Conservation (phyloP, 306 rosid species). For the Arachis hypogaea region DNA sequence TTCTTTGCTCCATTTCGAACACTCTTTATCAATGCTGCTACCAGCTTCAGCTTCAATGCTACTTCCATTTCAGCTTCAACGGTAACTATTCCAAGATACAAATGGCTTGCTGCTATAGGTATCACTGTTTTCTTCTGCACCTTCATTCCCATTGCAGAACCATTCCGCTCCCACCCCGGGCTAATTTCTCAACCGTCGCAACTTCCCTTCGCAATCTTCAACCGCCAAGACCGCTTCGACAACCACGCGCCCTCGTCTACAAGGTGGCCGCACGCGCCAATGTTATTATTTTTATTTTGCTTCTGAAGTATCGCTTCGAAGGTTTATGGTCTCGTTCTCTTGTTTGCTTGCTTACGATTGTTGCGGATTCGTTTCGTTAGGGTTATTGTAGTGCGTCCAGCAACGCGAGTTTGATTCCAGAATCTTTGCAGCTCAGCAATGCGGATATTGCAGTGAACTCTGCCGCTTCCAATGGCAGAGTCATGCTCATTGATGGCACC, state of each 20-base stretch:
- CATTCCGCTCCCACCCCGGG: slow-evolving; percentile 30
- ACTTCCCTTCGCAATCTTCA: slow-evolving; percentile 25
- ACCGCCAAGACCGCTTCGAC: slow-evolving; percentile 34
- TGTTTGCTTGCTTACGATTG: background rate
- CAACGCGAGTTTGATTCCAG: slow-evolving; percentile 38
- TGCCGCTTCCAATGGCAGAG: slow-evolving; percentile 66
- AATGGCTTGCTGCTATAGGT: slow-evolving; percentile 54
- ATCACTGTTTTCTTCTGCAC: slow-evolving; percentile 39
- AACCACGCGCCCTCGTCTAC: slow-evolving; percentile 27
- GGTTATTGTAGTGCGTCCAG: slow-evolving; percentile 50
- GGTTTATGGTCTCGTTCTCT: background rate
- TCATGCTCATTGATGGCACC: slow-evolving; percentile 91
- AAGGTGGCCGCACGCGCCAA: slow-evolving; percentile 39
- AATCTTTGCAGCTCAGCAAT: slow-evolving; percentile 28
- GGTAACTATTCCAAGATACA: background rate
- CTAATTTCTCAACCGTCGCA: slow-evolving; percentile 29
- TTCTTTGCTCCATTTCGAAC: background rate
- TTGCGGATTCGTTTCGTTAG: slow-evolving; percentile 41
- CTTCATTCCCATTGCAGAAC: slow-evolving; percentile 44
- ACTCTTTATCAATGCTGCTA: background rate
- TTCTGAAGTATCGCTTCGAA: background rate
- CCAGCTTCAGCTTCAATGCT: slow-evolving; percentile 25
- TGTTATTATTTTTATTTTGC: background rate
- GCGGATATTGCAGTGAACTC: slow-evolving; percentile 36
- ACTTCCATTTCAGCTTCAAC: background rate